phyloP scores from a whole-genome alignment of 179 eudicot species.

The Pouteria campechiana region DNA sequence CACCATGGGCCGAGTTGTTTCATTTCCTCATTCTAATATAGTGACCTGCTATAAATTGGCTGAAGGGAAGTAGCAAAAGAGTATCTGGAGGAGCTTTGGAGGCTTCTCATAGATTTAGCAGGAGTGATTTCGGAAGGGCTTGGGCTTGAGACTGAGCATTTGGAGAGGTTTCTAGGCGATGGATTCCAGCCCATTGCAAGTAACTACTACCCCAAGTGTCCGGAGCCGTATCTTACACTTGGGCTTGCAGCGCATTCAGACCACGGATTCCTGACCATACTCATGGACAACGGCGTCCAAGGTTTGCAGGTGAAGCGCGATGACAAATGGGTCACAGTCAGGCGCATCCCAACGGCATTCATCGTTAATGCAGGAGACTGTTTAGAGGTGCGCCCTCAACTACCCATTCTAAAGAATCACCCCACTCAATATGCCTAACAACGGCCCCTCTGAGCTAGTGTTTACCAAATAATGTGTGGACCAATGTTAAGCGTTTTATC shows the following conservation, averaged over 20 bases:
- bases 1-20: too few species aligned
- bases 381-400: too few species aligned
- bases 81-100: constrained; percentile 8
- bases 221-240: constrained; percentile 9
- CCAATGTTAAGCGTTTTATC: too few species aligned
- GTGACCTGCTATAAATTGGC: too few species aligned
- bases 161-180: constrained; percentile 7
- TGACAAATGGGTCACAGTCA: constrained; percentile 4
- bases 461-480: too few species aligned
- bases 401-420: too few species aligned
- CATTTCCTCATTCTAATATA: too few species aligned
- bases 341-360: constrained; percentile 5
- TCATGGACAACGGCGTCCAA: constrained; percentile 7
- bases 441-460: too few species aligned
- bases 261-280: constrained; percentile 11
- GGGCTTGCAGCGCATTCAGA: constrained; percentile 14
- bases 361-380: constrained; percentile 10
- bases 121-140: constrained; percentile 12
- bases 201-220: constrained; percentile 11
- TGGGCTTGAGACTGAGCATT: constrained; percentile 6
- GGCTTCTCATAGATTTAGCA: constrained; percentile 1
- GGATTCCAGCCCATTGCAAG: constrained; percentile 4
- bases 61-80: constrained; percentile 6
- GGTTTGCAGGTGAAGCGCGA: constrained; percentile 6
- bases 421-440: too few species aligned